A percentile compares a stretch with the other conserved stretches of the same genome.
Evolutionary conservation across 1,139 yeast species (phyloP).

Genomic region (Blastobotrys serpentis): DNA sequence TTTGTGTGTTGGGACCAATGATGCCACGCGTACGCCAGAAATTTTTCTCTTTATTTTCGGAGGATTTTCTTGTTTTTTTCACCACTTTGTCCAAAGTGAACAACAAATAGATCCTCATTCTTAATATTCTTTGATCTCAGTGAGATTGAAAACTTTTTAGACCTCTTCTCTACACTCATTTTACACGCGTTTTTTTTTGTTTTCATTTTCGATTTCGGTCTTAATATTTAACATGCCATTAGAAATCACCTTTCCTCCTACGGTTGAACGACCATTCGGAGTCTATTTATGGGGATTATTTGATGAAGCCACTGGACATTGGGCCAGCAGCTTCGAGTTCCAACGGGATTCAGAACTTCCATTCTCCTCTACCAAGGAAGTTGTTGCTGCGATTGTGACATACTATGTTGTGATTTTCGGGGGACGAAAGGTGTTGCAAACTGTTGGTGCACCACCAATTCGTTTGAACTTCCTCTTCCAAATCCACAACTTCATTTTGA

Average conservation of each 20-base stretch:
- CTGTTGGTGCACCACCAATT: slow-evolving; percentile 55
- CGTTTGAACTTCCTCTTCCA: slow-evolving; percentile 72
- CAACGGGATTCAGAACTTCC: slow-evolving; percentile 48
- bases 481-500: slow-evolving; percentile 76
- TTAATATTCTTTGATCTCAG: too few relatives aligned
- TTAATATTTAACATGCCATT: slow-evolving; percentile 13
- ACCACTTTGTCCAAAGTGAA: background rate
- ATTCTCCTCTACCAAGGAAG: slow-evolving; percentile 54
- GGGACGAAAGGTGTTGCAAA: slow-evolving; percentile 62
- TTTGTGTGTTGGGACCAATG: background rate
- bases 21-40: too few relatives aligned
- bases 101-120: too few relatives aligned
- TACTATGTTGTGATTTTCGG: slow-evolving; percentile 85
- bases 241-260: slow-evolving; percentile 44
- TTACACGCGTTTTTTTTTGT: background rate
- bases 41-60: background rate
- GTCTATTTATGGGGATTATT: slow-evolving; percentile 86
- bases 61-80: background rate
- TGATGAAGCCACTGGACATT: slow-evolving; percentile 49
- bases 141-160: too few relatives aligned
- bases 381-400: slow-evolving; percentile 55
- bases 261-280: slow-evolving; percentile 85
- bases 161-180: slow-evolving; percentile 1
- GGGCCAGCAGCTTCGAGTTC: slow-evolving; percentile 73
- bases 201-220: slow-evolving; percentile 2